Conservation (phyloP, 495 filamentous ascomycete species). For the Hyaloscypha hepaticicola region DNA sequence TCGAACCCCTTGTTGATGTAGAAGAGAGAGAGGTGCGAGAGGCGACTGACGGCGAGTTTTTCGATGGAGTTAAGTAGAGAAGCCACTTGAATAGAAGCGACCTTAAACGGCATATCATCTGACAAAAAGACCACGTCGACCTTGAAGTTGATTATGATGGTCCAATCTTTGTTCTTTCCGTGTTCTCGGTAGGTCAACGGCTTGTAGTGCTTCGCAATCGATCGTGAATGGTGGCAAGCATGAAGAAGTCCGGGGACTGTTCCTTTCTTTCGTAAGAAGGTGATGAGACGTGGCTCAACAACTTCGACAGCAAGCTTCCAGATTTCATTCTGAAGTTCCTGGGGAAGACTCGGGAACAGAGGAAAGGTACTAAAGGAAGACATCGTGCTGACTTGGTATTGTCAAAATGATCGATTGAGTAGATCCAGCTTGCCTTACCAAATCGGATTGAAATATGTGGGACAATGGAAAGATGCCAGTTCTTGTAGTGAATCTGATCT, state of each 20-base stretch:
- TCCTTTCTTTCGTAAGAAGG: background rate
- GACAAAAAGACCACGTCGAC: background rate
- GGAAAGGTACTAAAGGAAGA: background rate
- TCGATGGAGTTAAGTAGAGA: background rate
- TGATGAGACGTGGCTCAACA: background rate
- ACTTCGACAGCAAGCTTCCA: background rate
- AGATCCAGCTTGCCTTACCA: too few relatives aligned
- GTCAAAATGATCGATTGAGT: too few relatives aligned
- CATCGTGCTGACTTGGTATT: too few relatives aligned
- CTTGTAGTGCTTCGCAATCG: background rate
- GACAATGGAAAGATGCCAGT: too few relatives aligned
- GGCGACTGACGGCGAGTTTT: background rate
- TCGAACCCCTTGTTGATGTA: too few relatives aligned
- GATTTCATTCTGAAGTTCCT: background rate
- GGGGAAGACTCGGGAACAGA: constrained; percentile 4
- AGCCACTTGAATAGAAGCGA: too few relatives aligned
- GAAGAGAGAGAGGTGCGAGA: too few relatives aligned
- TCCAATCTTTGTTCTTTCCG: background rate
- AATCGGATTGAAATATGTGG: too few relatives aligned
- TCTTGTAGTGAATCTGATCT: too few relatives aligned
- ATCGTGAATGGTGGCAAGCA: background rate
- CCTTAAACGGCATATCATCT: background rate
- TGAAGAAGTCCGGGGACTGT: background rate
- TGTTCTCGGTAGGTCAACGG: background rate
- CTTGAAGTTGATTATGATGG: background rate